Percentiles rank a stretch among this genome's conserved stretches.
These are phyloP conservation scores for Choanephora cucurbitarum DNA, from an alignment of 371 early-diverging fungal species.

Conservation along the genomic window DNA sequence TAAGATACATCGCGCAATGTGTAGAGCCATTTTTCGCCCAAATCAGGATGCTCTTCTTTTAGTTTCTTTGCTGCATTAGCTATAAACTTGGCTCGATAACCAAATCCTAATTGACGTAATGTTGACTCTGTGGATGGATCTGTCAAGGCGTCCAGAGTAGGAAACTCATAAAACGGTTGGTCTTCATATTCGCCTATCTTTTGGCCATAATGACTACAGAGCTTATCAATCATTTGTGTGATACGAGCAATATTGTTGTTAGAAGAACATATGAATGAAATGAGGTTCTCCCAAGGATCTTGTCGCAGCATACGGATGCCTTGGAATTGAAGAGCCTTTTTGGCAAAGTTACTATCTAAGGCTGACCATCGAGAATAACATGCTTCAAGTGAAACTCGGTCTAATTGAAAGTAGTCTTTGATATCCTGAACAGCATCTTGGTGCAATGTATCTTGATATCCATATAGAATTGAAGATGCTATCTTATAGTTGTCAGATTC, in stretches of 20 bases:
- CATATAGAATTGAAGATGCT: constrained; percentile 35
- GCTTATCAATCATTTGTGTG: constrained; percentile 79
- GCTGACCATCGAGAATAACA: constrained; percentile 74
- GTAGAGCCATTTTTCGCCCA: constrained; percentile 61
- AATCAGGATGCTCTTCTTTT: constrained; percentile 42
- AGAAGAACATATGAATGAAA: constrained; percentile 94
- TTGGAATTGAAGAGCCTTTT: constrained; percentile 51
- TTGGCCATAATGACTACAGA: constrained; percentile 69
- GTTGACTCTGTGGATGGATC: constrained; percentile 60
- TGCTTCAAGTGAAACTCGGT: constrained; percentile 54
- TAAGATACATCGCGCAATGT: constrained; percentile 58
- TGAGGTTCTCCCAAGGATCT: constrained; percentile 86
- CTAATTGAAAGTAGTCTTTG: constrained; percentile 79
- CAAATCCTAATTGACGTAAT: constrained; percentile 86
- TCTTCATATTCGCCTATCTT: constrained; percentile 50
- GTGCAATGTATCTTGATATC: constrained; percentile 18
- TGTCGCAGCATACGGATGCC: constrained; percentile 87
- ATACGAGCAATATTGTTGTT: constrained; percentile 97
- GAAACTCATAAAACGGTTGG: constrained; percentile 71
- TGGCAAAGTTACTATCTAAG: constrained; percentile 67
- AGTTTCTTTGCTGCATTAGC: constrained; percentile 64
- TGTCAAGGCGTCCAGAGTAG: constrained; percentile 57
- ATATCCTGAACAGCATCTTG: constrained; percentile 30
- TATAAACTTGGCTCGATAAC: constrained; percentile 94
- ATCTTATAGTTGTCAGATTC: constrained; percentile 6